These are phyloP conservation scores for Fusarium musae DNA, from an alignment of 2,329 filamentous ascomycete species.

Conservation along the genomic window DNA sequence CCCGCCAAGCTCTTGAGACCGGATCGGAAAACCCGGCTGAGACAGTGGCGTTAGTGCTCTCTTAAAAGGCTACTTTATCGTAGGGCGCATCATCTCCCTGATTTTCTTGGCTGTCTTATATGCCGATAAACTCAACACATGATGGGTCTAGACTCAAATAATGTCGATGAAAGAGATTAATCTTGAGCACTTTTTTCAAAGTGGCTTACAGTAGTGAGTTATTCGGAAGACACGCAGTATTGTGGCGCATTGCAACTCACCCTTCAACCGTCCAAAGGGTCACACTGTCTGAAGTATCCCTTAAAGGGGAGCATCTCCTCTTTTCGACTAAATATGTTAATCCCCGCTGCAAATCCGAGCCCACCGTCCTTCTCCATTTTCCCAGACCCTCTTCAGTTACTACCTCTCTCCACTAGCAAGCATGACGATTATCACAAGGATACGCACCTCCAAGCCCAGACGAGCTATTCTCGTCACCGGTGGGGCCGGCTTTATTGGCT, in stretches of 20 bases:
- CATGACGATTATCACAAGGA: conserved; percentile 15
- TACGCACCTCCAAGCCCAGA: not conserved
- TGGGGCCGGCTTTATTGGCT: conserved; percentile 18
- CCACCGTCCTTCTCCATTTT: not conserved
- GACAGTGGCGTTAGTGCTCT: not conserved
- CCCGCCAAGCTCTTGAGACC: not conserved
- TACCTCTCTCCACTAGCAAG: not conserved
- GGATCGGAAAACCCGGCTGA: not conserved
- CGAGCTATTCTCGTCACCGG: conserved; percentile 10
- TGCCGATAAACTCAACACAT: no score
- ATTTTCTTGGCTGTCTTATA: not conserved
- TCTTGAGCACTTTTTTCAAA: not conserved
- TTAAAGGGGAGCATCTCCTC: not conserved
- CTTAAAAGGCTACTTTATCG: not conserved
- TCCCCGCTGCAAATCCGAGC: not conserved
- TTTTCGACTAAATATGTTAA: not conserved
- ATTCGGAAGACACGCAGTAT: not conserved
- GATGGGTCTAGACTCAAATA: not conserved
- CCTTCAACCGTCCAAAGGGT: not conserved
- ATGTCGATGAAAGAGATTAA: not conserved
- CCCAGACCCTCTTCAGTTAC: not conserved
- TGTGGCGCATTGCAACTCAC: not conserved
- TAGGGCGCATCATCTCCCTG: not conserved
- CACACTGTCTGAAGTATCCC: not conserved
- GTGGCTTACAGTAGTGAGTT: not conserved